A percentile compares a stretch with the other conserved stretches of the same genome.
These are phyloP conservation scores for Nepenthes alata DNA, from an alignment of 179 eudicot species.

Conservation along the genomic window DNA sequence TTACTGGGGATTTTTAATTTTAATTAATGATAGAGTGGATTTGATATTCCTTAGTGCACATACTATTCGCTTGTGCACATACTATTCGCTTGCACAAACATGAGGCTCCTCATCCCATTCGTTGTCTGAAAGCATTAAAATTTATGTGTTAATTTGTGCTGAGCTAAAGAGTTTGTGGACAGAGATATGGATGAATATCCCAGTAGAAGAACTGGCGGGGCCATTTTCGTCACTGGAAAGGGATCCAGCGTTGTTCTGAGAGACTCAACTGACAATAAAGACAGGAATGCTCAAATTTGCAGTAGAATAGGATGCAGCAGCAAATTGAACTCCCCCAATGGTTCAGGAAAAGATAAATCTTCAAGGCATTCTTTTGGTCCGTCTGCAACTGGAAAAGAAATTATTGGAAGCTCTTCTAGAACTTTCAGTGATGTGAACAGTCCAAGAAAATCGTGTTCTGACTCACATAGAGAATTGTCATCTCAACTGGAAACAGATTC, in stretches of 20 bases:
- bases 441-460: constrained; percentile 21
- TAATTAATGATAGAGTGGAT: no score
- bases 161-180: constrained; percentile 10
- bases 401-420: constrained; percentile 34
- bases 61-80: no score
- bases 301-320: constrained; percentile 76
- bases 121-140: no score
- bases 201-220: constrained; percentile 36
- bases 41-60: no score
- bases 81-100: no score
- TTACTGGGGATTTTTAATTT: no score
- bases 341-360: constrained; percentile 37
- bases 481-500: constrained; percentile 22
- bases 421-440: constrained; percentile 13
- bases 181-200: constrained; percentile 47
- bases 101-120: no score
- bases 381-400: constrained; percentile 38
- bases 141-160: constrained; percentile 2
- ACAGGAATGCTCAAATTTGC: constrained; percentile 47
- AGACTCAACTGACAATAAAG: constrained; percentile 32
- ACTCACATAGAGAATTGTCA: constrained; percentile 23
- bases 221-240: constrained; percentile 29
- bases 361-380: constrained; percentile 27
- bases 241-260: constrained; percentile 26
- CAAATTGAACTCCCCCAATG: constrained; percentile 38